Base-by-base conservation (phyloP, 2,329 filamentous ascomycete genomes). In the Xylariaceae sp. region DNA sequence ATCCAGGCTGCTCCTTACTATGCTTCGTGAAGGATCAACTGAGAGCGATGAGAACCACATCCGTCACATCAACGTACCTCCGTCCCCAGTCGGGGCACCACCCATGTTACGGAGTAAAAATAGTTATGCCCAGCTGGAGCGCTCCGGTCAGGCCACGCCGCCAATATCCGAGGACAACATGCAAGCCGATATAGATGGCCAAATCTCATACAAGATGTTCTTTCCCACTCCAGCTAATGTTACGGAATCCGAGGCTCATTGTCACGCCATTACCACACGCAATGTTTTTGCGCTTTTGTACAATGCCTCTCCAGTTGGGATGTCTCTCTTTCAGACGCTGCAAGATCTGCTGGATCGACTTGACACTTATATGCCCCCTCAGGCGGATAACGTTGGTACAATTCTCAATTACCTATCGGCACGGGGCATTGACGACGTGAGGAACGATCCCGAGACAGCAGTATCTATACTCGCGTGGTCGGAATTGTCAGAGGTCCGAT, bases 201-300 rank as follows among this genome's bases (percentile, higher is more conserved):
- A 80, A 59, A 78, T 84, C 41, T 80, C 76, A 2, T 84, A 84
- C 54, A 78, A 85, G 63, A 79, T 88, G 67, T 83, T 80, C 69
- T 85, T 88, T 55, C 77, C 83, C 0, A 75, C 81, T 0, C 83
- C 83, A 0, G 59, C 74, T 1, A 74, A 78, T 36, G 62, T 79
- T 37, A 75, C 64, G 61, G 76, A 69, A 63, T 68, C 68, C 16
- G 79, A 77, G 40, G 77, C 76, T 50, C 73, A 78, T 1, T 74
- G 81, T 1, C 76, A 86, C 58, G 81, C 85, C 59, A 76, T 88
- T 44, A 84, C 85, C 0, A 85, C 85, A 0, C 79, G 86, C 18
- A 89, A 88, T 62, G 79, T 88, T 42, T 83, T 89, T 61, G 85
- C 85, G 0, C 69, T 88, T 32, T 68, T 88, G 1, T 84, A 82